Conservation (phyloP, 495 filamentous ascomycete species). For the Collariella sp. region DNA sequence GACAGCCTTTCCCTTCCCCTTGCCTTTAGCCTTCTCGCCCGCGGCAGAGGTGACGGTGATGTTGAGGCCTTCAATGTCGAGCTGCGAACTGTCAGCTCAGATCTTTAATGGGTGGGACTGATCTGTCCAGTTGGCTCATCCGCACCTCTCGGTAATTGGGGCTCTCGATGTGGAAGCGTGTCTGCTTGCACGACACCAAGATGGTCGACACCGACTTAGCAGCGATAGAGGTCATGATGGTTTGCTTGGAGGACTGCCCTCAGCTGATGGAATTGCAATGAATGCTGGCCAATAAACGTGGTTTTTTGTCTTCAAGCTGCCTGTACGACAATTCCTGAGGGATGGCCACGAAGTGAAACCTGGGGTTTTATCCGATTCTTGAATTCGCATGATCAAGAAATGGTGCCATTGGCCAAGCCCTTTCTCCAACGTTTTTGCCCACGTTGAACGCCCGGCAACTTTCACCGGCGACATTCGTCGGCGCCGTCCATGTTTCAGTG, state of each 20-base stretch:
- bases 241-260: not conserved
- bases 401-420: too few species aligned
- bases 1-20: constrained; percentile 44
- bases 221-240: constrained; percentile 39
- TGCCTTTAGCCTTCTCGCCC: constrained; percentile 18
- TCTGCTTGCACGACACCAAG: constrained; percentile 48
- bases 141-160: constrained; percentile 45
- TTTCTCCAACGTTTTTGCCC: too few species aligned
- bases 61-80: constrained; percentile 58
- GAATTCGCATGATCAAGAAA: too few species aligned
- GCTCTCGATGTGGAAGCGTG: constrained; percentile 47
- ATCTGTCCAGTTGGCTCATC: not conserved
- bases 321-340: too few species aligned
- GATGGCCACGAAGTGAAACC: too few species aligned
- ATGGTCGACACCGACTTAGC: constrained; percentile 43
- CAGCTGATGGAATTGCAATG: not conserved
- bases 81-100: constrained; percentile 29
- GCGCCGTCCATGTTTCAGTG: not conserved
- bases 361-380: too few species aligned
- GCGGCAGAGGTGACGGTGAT: constrained; percentile 50
- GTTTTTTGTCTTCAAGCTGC: too few species aligned
- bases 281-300: not conserved
- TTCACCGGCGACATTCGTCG: not conserved
- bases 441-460: too few species aligned
- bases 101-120: not conserved